Percentiles rank a stretch among this genome's conserved stretches.
Evolutionary conservation across 805 yeast genomes (phyloP).

Genomic region (Diddensiella santjacobensis): DNA sequence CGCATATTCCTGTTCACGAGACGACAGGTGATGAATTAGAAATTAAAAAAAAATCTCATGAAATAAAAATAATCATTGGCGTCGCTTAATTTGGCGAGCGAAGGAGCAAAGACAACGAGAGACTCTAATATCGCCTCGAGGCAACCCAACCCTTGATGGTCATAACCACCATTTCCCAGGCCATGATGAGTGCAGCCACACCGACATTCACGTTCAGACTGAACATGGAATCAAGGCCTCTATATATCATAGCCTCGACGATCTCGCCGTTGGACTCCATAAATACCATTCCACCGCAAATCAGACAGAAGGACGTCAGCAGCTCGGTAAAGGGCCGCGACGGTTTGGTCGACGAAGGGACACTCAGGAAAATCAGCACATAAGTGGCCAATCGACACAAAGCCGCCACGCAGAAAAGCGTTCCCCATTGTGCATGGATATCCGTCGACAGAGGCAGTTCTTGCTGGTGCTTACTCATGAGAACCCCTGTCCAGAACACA

Average conservation of each 20-base stretch:
- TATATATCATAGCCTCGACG: constrained; percentile 72
- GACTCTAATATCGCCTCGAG: background rate
- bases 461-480: constrained; percentile 94
- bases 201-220: constrained; percentile 86
- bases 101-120: background rate
- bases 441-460: constrained; percentile 71
- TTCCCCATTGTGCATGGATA: constrained; percentile 93
- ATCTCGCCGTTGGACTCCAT: constrained; percentile 90
- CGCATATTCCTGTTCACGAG: too few species aligned
- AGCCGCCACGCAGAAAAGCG: constrained; percentile 75
- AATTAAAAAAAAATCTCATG: background rate
- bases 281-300: constrained; percentile 87
- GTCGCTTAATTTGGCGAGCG: background rate
- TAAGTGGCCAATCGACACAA: constrained; percentile 68
- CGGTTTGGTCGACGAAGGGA: constrained; percentile 40
- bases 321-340: constrained; percentile 84
- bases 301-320: constrained; percentile 68
- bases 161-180: constrained; percentile 76
- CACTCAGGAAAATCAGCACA: constrained; percentile 45
- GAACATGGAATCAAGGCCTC: constrained; percentile 86
- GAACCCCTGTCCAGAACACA: constrained; percentile 91
- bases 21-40: background rate
- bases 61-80: background rate
- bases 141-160: constrained; percentile 33
- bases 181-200: constrained; percentile 70